These are phyloP conservation scores for Colletotrichum falcatum DNA, from an alignment of 2,329 filamentous ascomycete genomes.

Conservation along the genomic window DNA sequence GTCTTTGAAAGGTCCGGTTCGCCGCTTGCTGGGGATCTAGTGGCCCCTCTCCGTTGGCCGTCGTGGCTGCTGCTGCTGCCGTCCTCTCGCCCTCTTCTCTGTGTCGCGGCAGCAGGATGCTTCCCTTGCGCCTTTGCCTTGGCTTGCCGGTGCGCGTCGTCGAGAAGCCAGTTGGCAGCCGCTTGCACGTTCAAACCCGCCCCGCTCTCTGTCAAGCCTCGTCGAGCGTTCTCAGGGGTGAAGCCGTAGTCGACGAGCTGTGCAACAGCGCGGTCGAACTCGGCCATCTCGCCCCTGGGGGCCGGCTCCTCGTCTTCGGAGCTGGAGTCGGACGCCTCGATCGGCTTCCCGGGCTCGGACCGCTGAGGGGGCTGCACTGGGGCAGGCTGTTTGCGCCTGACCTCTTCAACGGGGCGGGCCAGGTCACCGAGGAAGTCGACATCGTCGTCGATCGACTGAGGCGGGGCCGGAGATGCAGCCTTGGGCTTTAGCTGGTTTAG, in stretches of 20 bases:
- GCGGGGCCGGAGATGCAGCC: slow-evolving; percentile 46
- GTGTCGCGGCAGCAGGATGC: slow-evolving; percentile 56
- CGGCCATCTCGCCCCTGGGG: slow-evolving; percentile 47
- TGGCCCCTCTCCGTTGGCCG: slow-evolving; percentile 56
- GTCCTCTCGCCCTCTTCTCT: slow-evolving; percentile 54
- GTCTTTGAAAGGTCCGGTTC: slow-evolving; percentile 84
- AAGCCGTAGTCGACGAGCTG: slow-evolving; percentile 97
- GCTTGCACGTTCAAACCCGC: slow-evolving; percentile 84
- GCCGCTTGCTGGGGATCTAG: slow-evolving; percentile 64
- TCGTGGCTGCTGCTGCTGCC: slow-evolving; percentile 38
- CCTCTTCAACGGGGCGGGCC: slow-evolving; percentile 73
- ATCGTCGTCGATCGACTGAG: slow-evolving; percentile 53
- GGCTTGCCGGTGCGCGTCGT: slow-evolving; percentile 88
- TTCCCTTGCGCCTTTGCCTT: slow-evolving; percentile 75
- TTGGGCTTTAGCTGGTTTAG: slow-evolving; percentile 72
- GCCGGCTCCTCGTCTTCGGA: slow-evolving; percentile 57
- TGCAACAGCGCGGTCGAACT: slow-evolving; percentile 82
- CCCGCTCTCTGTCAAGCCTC: slow-evolving; percentile 83
- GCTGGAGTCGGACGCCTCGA: slow-evolving; percentile 63
- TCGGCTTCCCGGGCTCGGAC: slow-evolving; percentile 66
- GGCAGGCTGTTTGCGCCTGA: slow-evolving; percentile 61
- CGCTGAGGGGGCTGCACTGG: slow-evolving; percentile 52
- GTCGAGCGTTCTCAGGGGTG: slow-evolving; percentile 82
- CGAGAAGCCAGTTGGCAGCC: slow-evolving; percentile 89
- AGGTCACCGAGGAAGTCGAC: slow-evolving; percentile 76